Base-by-base conservation (phyloP, 768 basidiomycete species). In the Xerocomus potaroensis region DNA sequence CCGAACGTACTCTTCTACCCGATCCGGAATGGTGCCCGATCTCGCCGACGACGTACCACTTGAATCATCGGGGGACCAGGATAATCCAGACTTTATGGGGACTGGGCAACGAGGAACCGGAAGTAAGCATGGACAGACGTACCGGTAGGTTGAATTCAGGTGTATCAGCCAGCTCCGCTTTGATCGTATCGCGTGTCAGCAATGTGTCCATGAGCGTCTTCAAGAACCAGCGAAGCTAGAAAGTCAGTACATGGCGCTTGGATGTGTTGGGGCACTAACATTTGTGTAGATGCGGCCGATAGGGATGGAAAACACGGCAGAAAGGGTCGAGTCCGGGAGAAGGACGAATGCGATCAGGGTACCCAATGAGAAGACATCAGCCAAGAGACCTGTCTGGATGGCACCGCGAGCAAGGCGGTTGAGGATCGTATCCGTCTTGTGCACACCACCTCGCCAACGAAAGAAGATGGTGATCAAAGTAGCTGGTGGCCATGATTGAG, bases 351-450 rank as follows among this genome's bases (percentile, higher is more conserved):
- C 54, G 29, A 78, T 70, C 22, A 80, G 55, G 55, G 79, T 77
- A 2, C 68, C 74, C 29, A 78, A 51, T 8, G 79, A 76, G 40
- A 80, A 78, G 1, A 77, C 61, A 0, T 73, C 72, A 11, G 72
- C 74, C 47, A 79, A 78, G 5, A 76, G 50, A 33, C 79, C 78
- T 4, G 79, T 79, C 50, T 78, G 77, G 27, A 79, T 60, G 11
- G 78, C 76, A 22, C 77, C 77, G 42, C 75, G 74, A 49, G 79
- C 78, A 4, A 79, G 65, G 24, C 74, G 72, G 47, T 76, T 76
- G 54, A 79, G 74, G 45, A 78, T 67, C 0, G 68, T 74, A 51
- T 81, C 77, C 5, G 73, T 80, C 51, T 63, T 72, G 11, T 63
- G 65, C 60, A 78, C 75, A 15, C 80, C 78, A 12, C 78, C 79